Conservation (phyloP, 1,284 basidiomycete species). For the Cryptococcus sp. region DNA sequence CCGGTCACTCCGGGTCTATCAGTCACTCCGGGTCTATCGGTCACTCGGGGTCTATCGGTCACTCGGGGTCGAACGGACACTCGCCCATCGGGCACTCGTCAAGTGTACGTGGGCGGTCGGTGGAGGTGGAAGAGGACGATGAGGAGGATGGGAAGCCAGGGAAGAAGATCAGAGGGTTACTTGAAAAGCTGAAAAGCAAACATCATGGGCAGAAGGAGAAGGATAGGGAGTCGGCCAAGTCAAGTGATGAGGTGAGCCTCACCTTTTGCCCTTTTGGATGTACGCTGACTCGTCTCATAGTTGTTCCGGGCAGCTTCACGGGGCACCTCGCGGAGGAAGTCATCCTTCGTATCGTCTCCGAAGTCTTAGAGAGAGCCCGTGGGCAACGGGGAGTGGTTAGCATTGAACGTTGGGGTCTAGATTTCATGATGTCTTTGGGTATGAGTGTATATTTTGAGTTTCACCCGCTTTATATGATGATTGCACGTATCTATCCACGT, state of each 20-base stretch:
- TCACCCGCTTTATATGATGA: too few species aligned
- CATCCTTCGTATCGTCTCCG: background rate
- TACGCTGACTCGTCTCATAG: background rate
- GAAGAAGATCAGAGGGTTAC: conserved; percentile 25
- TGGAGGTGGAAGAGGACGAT: conserved; percentile 12
- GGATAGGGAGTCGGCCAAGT: conserved; percentile 3
- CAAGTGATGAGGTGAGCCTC: conserved; percentile 22
- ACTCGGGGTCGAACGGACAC: too few species aligned
- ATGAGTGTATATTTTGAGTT: too few species aligned
- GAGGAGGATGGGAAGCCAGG: conserved; percentile 16
- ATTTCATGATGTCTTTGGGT: too few species aligned
- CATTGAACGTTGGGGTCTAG: too few species aligned
- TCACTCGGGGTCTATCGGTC: too few species aligned
- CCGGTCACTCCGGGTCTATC: too few species aligned
- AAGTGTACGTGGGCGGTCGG: too few species aligned
- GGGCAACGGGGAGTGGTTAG: background rate
- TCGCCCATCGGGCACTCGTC: too few species aligned
- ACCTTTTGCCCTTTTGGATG: background rate
- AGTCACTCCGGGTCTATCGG: too few species aligned
- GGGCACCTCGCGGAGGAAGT: background rate
- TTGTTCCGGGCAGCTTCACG: background rate
- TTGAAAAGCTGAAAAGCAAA: conserved; percentile 24
- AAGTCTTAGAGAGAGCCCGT: background rate
- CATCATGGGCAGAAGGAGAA: conserved; percentile 4
- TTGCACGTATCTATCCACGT: too few species aligned